phyloP scores from a whole-genome alignment of 1,284 basidiomycete genomes.

The Cryptococcus deneoformans region DNA sequence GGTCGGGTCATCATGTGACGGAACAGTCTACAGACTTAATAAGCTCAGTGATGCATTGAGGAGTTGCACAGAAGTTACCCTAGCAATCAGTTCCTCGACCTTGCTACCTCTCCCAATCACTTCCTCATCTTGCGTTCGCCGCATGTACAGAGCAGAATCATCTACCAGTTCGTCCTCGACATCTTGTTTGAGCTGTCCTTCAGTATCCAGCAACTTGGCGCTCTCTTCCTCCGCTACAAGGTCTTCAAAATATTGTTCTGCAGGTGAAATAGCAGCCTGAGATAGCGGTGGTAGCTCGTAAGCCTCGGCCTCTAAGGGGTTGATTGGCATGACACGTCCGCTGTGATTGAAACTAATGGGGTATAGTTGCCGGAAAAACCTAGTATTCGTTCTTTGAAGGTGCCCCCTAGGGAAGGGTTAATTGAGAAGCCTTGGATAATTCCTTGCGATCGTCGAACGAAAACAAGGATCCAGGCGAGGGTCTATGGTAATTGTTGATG shows the following conservation, averaged over 20 bases:
- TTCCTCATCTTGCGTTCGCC: constrained; percentile 21
- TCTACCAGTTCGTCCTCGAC: constrained; percentile 7
- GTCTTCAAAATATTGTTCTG: background rate
- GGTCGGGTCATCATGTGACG: constrained; percentile 55
- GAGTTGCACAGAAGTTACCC: constrained; percentile 20
- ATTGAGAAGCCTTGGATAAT: too few relatives aligned
- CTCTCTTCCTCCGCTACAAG: background rate
- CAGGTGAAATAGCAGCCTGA: background rate
- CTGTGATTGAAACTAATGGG: background rate
- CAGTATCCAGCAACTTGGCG: constrained; percentile 8
- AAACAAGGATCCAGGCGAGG: too few relatives aligned
- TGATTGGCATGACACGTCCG: constrained; percentile 10
- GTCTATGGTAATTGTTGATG: too few relatives aligned
- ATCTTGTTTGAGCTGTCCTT: constrained; percentile 2
- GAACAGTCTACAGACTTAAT: constrained; percentile 47
- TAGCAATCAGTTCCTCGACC: constrained; percentile 36
- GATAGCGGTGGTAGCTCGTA: constrained; percentile 37
- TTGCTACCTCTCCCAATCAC: constrained; percentile 35
- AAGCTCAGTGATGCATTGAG: background rate
- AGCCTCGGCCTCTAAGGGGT: constrained; percentile 34
- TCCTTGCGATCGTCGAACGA: too few relatives aligned
- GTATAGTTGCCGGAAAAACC: too few relatives aligned
- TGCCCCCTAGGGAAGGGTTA: too few relatives aligned
- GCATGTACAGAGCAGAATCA: constrained; percentile 12
- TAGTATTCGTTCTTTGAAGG: too few relatives aligned